These are phyloP conservation scores for Picea glauca DNA, from an alignment of 75 land plant genomes.

Conservation along the genomic window DNA sequence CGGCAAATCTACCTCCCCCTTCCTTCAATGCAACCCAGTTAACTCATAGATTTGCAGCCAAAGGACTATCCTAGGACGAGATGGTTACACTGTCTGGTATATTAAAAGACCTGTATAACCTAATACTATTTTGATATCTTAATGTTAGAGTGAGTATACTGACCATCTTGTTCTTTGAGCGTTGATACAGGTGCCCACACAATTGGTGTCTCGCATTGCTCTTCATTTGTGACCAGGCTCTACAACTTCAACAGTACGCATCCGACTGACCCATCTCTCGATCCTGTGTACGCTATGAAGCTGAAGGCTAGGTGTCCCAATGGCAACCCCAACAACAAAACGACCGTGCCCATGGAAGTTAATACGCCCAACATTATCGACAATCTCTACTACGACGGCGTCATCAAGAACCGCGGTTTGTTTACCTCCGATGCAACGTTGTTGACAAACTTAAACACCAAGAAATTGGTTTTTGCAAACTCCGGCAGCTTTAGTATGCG, in stretches of 20 bases:
- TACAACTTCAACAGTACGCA: conserved; percentile 23
- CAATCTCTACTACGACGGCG: conserved; percentile 38
- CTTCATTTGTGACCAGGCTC: conserved; percentile 1
- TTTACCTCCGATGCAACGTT: conserved; percentile 59
- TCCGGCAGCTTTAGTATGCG: conserved; percentile 28
- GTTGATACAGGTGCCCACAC: conserved; percentile 28
- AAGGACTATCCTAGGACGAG: conserved; percentile 48
- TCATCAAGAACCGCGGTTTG: conserved; percentile 38
- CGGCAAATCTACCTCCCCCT: conserved; percentile 45
- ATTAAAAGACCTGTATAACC: not conserved
- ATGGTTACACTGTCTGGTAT: conserved; percentile 59
- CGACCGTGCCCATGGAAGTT: conserved; percentile 24
- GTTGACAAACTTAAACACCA: conserved; percentile 25
- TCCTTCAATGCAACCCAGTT: conserved; percentile 33
- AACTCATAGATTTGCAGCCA: conserved; percentile 35
- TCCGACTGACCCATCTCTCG: conserved; percentile 13
- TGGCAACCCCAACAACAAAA: not conserved
- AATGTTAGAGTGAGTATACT: not conserved
- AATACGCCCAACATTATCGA: conserved; percentile 30
- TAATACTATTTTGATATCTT: not conserved
- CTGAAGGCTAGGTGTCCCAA: conserved; percentile 26
- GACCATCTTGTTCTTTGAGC: not conserved
- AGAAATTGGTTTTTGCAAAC: conserved; percentile 28
- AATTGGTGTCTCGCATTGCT: conserved; percentile 21
- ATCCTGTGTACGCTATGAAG: conserved; percentile 22